Evolutionary conservation across 169 alveolate genomes (phyloP).

Genomic region (Plasmodium relictum): DNA sequence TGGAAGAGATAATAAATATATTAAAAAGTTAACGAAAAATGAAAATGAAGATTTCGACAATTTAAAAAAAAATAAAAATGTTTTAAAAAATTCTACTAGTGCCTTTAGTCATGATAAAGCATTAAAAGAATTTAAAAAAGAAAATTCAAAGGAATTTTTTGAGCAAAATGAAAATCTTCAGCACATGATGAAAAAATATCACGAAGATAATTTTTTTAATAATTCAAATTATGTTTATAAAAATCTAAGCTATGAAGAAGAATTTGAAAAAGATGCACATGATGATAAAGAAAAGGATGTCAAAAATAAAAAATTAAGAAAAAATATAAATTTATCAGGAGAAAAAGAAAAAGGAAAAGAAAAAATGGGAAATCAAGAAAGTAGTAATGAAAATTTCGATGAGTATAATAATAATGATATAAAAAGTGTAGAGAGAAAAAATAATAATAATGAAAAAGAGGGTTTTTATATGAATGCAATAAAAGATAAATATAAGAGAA

Average conservation of each 20-base stretch:
- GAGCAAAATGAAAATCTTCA: slow-evolving; percentile 3
- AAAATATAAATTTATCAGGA: neutral
- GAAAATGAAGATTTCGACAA: neutral
- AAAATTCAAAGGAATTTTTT: slow-evolving; percentile 13
- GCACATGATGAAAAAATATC: slow-evolving; percentile 3
- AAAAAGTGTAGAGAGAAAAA: neutral
- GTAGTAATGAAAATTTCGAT: neutral
- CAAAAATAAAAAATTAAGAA: slow-evolving; percentile 3
- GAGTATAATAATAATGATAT: neutral
- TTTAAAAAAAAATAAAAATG: slow-evolving; percentile 11
- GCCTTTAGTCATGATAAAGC: neutral
- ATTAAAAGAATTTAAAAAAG: slow-evolving; percentile 4
- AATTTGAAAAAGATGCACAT: neutral
- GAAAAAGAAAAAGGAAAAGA: neutral
- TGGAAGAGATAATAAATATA: neutral
- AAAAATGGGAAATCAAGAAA: neutral
- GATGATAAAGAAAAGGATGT: slow-evolving; percentile 13
- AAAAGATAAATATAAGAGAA: neutral
- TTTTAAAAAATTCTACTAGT: neutral
- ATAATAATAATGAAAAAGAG: neutral
- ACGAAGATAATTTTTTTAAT: slow-evolving; percentile 1
- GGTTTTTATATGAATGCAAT: too few relatives aligned
- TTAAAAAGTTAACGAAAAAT: slow-evolving; percentile 12
- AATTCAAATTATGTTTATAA: slow-evolving; percentile 2
- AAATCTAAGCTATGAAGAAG: neutral